Conservation (phyloP, 164 flowering plant genomes). For the Pachysandra terminalis region DNA sequence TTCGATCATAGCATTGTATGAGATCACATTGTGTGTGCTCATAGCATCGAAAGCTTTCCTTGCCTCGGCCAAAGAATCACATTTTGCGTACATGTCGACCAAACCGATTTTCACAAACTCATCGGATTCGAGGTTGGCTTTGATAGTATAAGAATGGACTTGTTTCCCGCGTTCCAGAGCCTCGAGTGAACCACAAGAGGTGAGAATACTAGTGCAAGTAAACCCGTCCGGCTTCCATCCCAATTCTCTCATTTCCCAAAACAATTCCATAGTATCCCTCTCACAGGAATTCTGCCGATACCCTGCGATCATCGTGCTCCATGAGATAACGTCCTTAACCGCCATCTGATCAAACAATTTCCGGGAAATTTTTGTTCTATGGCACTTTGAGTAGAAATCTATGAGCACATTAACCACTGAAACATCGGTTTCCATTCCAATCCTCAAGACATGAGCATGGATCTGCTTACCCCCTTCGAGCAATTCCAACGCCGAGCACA, state of each 20-base stretch:
- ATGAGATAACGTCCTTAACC: slow-evolving; percentile 48
- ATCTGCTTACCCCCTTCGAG: slow-evolving; percentile 62
- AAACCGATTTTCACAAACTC: slow-evolving; percentile 59
- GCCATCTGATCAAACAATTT: slow-evolving; percentile 48
- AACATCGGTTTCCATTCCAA: slow-evolving; percentile 41
- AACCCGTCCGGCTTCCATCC: slow-evolving; percentile 57
- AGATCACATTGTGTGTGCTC: slow-evolving; percentile 35
- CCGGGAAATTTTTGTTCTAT: slow-evolving; percentile 30
- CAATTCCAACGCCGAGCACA: slow-evolving; percentile 49
- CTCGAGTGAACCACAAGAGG: slow-evolving; percentile 63
- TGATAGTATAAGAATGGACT: slow-evolving; percentile 58
- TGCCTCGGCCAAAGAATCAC: slow-evolving; percentile 47
- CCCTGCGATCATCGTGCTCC: slow-evolving; percentile 79
- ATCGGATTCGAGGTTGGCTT: slow-evolving; percentile 51
- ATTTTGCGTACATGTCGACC: slow-evolving; percentile 75
- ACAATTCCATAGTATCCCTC: slow-evolving; percentile 48
- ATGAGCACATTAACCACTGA: slow-evolving; percentile 55
- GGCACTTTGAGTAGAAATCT: slow-evolving; percentile 58
- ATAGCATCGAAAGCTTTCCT: slow-evolving; percentile 42
- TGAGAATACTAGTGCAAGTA: slow-evolving; percentile 66
- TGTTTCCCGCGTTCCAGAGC: slow-evolving; percentile 57
- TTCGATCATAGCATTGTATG: slow-evolving; percentile 78
- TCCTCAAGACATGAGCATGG: slow-evolving; percentile 57
- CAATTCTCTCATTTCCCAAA: slow-evolving; percentile 40
- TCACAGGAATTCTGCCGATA: slow-evolving; percentile 66